phyloP scores from a whole-genome alignment of 345 rosid genomes.

The Schrenkiella parvula region DNA sequence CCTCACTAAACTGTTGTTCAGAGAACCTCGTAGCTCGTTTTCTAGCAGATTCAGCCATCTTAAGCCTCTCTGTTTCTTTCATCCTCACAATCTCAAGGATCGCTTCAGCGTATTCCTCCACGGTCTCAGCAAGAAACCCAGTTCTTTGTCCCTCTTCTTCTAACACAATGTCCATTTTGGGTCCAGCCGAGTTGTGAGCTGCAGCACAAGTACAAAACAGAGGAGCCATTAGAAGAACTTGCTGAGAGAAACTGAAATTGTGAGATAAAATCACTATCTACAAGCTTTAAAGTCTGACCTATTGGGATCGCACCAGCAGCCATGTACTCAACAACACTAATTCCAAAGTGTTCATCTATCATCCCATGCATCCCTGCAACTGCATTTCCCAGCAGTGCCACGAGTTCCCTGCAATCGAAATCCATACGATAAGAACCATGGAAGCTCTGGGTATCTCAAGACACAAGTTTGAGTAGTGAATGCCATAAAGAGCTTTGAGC shows the following conservation, averaged over 20 bases:
- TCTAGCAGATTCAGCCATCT: constrained; percentile 77
- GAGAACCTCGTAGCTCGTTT: constrained; percentile 67
- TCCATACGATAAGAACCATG: neutral
- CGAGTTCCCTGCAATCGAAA: constrained; percentile 60
- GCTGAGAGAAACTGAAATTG: neutral
- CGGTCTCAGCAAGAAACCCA: constrained; percentile 75
- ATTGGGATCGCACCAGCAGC: constrained; percentile 95
- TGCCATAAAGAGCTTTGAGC: neutral
- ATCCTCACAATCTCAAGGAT: constrained; percentile 51
- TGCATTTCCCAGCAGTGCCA: constrained; percentile 65
- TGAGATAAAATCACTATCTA: neutral
- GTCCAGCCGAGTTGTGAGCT: constrained; percentile 97
- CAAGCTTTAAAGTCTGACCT: constrained; percentile 38
- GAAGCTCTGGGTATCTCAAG: constrained; percentile 5
- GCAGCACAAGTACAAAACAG: constrained; percentile 14
- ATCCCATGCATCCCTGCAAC: constrained; percentile 77
- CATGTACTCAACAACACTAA: constrained; percentile 88
- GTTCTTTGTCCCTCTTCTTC: constrained; percentile 82
- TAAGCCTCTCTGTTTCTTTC: constrained; percentile 62
- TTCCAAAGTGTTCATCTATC: constrained; percentile 93
- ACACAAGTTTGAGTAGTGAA: neutral
- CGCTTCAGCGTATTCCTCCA: constrained; percentile 73
- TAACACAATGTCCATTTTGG: constrained; percentile 87
- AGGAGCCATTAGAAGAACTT: neutral
- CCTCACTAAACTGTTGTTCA: constrained; percentile 65